Conservation (phyloP, 805 yeast species). For the Ascoidea rubescens region DNA sequence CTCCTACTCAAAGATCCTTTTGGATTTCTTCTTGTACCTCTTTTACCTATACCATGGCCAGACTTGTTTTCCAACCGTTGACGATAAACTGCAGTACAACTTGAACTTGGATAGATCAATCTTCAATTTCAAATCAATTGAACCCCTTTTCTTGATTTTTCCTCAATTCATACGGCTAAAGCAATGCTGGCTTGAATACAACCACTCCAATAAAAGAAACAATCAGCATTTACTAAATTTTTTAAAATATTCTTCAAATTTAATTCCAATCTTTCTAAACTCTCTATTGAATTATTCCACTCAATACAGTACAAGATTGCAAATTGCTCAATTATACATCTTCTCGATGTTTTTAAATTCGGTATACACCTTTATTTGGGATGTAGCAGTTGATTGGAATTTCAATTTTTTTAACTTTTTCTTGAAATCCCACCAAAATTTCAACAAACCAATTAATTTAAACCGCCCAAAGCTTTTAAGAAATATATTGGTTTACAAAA, state of each 20-base stretch:
- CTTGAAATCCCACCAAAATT: slow-evolving; percentile 8
- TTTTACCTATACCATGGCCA: slow-evolving; percentile 29
- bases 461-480: slow-evolving; percentile 13
- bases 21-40: slow-evolving; percentile 50
- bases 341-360: slow-evolving; percentile 49
- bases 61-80: slow-evolving; percentile 19
- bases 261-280: slow-evolving; percentile 35
- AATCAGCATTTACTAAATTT: slow-evolving; percentile 54
- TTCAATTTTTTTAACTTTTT: slow-evolving; percentile 32
- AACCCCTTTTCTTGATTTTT: slow-evolving; percentile 23
- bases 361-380: slow-evolving; percentile 78
- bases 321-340: slow-evolving; percentile 4
- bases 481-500: slow-evolving; percentile 9
- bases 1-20: slow-evolving; percentile 63
- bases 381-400: slow-evolving; percentile 80
- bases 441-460: slow-evolving; percentile 10
- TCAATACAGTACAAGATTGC: slow-evolving; percentile 6
- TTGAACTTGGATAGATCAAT: background rate
- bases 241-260: slow-evolving; percentile 55
- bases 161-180: slow-evolving; percentile 69
- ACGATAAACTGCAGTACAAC: background rate
- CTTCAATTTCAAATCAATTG: slow-evolving; percentile 13
- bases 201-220: slow-evolving; percentile 28
- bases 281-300: slow-evolving; percentile 15
- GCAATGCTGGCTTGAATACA: slow-evolving; percentile 70